phyloP scores from a whole-genome alignment of 2,329 filamentous ascomycete species.

The Cadophora sp. region DNA sequence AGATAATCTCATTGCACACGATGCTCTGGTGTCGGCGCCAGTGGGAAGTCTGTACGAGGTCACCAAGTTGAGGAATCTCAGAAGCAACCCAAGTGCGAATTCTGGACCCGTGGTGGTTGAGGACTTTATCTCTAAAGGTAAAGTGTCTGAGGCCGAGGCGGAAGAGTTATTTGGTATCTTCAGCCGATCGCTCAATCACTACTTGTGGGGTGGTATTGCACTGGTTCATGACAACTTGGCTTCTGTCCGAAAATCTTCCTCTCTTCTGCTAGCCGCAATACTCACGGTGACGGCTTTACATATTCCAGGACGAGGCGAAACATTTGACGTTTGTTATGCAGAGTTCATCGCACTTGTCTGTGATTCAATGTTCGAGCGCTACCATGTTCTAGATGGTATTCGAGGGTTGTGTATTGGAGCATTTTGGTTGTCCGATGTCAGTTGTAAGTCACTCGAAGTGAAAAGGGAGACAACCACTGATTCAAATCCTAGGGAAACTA shows the following conservation, averaged over 20 bases:
- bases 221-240: constrained; percentile 55
- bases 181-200: constrained; percentile 55
- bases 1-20: no score
- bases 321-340: constrained; percentile 61
- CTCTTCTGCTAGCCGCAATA: constrained; percentile 61
- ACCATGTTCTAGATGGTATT: constrained; percentile 63
- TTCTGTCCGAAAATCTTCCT: constrained; percentile 60
- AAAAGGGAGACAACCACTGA: background rate
- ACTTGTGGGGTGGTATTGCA: constrained; percentile 59
- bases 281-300: constrained; percentile 66
- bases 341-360: constrained; percentile 64
- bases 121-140: constrained; percentile 57
- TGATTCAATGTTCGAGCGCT: constrained; percentile 62
- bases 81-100: constrained; percentile 46
- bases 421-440: constrained; percentile 65
- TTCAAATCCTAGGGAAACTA: constrained; percentile 58
- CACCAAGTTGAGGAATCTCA: constrained; percentile 53
- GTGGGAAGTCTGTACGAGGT: constrained; percentile 62
- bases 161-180: constrained; percentile 56
- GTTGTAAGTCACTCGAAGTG: constrained; percentile 40
- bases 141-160: constrained; percentile 54
- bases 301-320: constrained; percentile 58
- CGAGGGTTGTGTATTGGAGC: constrained; percentile 66
- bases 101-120: constrained; percentile 42
- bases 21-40: constrained; percentile 43